Base-by-base conservation (phyloP, 2,329 filamentous ascomycete genomes). In the Tolypocladium nubicola region DNA sequence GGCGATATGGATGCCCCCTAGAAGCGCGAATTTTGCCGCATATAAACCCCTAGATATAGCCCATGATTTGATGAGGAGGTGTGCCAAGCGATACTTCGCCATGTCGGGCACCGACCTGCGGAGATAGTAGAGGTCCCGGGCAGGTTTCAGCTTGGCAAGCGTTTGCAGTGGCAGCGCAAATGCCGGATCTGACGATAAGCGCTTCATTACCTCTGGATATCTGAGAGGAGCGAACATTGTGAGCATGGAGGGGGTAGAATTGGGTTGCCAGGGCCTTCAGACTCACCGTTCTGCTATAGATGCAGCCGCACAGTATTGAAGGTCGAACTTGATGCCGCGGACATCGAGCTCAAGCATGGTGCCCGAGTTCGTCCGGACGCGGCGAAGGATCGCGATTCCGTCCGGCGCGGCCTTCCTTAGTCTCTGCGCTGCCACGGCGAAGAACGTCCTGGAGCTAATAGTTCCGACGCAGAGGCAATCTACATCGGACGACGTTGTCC, bases 381-480 rank as follows among this genome's bases (percentile, higher is more conserved):
- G 79, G 47, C 84, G 77, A 19, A 86, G 64, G 13, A 87, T 72
- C 26, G 67, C 74, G 41, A 86, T 68, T 0, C 72, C 76, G 23
- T 69, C 65, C 1, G 66, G 60, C 1, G 72, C 66, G 1, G 77
- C 77, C 58, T 73, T 80, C 35, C 74, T 74, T 11, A 88, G 69
- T 10, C 81, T 76, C 63, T 83, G 79, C 1, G 73, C 70, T 6
- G 80, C 81, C 19, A 88, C 71, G 11, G 79, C 68, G 65, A 87
- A 86, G 66, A 88, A 88, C 0, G 78, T 82, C 58, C 74, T 76
- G 1, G 82, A 71, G 64, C 82, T 83, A 57, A 86, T 82, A 26
- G 79, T 76, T 1, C 85, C 83, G 60, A 88, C 80, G 61, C 79
- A 86, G 7, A 88, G 75, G 62, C 83, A 84, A 68, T 89, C 84